Evolutionary conservation across 2,329 filamentous ascomycete species (phyloP), one percentile per base, ranked within the genome.

Genomic region (Ophiocordyceps robertsii): DNA sequence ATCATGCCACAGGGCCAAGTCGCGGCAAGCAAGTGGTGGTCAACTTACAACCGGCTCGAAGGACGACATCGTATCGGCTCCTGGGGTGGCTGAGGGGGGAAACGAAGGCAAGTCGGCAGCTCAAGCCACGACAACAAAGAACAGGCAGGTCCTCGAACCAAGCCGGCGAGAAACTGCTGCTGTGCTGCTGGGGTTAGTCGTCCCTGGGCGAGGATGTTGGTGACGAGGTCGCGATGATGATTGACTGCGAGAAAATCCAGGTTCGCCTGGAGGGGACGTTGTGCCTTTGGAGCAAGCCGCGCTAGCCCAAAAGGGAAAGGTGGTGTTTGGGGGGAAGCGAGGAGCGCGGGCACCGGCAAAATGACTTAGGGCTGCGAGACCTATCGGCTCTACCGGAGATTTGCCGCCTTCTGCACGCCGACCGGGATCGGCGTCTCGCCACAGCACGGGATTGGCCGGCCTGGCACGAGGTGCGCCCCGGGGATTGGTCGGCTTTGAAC

Each of bases 31-130:
- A 36, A 29, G n/a, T 13, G 40, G 35, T 38, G 39, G 42, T 40
- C 43, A 59, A 81, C 77, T 80, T 70, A 82, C 78, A 72, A 80
- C 76, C 67, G 69, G 64, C 72, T 82, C 78, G 69, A 82, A 81
- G 61, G 72, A 75, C 65, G 77, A 80, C 77, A 81, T 80, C 64
- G 70, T 75, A 57, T 52, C 54, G 58, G 65, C 60, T 62, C 54
- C 54, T 48, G 48, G 50, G 53, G 47, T 54, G 52, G 48, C 48
- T 53, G 54, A 54, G 49, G 49, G 42, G 49, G 49, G 42, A 51
- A 49, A 51, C 48, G 42, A 50, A 50, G 48, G 52, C 54, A 57
- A 57, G 55, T 55, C 52, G 51, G 55, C 54, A 58, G 55, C 52
- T 60, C 54, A 56, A 51, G 56, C 31, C 39, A 33, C 50, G 53